Conservation (phyloP, 148 eudicot genomes). For the Nepenthes gracilis region DNA sequence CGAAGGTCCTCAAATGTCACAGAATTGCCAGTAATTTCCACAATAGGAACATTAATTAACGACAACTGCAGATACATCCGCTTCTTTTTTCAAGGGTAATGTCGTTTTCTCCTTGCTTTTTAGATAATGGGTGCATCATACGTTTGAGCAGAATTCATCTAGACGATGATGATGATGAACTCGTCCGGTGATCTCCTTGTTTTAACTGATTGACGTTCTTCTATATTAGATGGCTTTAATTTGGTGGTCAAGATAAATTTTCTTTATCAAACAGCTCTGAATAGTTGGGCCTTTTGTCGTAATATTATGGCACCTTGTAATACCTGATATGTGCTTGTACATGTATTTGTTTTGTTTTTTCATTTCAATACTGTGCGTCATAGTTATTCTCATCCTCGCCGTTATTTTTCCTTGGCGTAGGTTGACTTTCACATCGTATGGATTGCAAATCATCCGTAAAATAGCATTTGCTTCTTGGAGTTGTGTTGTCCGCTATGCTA, state of each 20-base stretch:
- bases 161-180: too few relatives aligned
- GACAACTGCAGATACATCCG: constrained; percentile 18
- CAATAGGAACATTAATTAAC: constrained; percentile 17
- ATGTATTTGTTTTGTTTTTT: not conserved
- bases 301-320: too few relatives aligned
- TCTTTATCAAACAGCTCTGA: too few relatives aligned
- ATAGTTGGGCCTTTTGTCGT: too few relatives aligned
- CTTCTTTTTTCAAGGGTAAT: constrained; percentile 49
- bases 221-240: too few relatives aligned
- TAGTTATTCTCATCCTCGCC: constrained; percentile 7
- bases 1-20: constrained; percentile 13
- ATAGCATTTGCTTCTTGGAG: constrained; percentile 50
- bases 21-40: constrained; percentile 20
- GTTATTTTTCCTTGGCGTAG: constrained; percentile 23
- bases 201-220: too few relatives aligned
- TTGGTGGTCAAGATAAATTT: too few relatives aligned
- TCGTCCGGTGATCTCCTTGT: too few relatives aligned
- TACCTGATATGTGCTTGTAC: not conserved
- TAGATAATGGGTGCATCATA: not conserved
- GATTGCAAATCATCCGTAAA: constrained; percentile 31
- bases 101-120: not conserved
- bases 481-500: constrained; percentile 21
- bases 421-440: constrained; percentile 49
- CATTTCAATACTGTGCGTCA: not conserved
- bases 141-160: not conserved